Conservation (phyloP, 345 rosid species). For the Capsella bursapastoris region DNA sequence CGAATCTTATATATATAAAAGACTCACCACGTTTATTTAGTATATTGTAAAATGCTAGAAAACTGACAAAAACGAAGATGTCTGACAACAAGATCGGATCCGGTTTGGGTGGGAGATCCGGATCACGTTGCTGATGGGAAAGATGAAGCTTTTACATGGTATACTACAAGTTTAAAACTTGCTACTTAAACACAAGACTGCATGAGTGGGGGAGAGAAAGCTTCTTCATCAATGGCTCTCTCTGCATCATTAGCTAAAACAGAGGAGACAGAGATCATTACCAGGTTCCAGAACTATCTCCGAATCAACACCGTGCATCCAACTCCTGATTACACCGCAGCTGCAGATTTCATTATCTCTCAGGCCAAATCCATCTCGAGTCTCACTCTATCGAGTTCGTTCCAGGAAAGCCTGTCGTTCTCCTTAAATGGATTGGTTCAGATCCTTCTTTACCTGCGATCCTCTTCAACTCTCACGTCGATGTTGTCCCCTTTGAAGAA, state of each 20-base stretch:
- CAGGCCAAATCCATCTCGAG: slow-evolving; percentile 61
- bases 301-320: slow-evolving; percentile 88
- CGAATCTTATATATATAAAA: not conserved
- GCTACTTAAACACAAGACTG: no score
- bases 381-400: slow-evolving; percentile 63
- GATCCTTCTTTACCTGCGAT: slow-evolving; percentile 62
- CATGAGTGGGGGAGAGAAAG: not conserved
- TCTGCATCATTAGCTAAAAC: not conserved
- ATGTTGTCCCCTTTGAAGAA: slow-evolving; percentile 75
- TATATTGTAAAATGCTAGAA: no score
- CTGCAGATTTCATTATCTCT: slow-evolving; percentile 60
- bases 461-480: slow-evolving; percentile 85
- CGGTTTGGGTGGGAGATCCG: slow-evolving; percentile 5
- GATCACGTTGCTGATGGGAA: no score
- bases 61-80: no score
- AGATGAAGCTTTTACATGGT: no score
- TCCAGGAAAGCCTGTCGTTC: slow-evolving; percentile 61
- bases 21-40: not conserved
- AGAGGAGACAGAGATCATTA: slow-evolving; percentile 41
- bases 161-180: no score
- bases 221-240: slow-evolving; percentile 27
- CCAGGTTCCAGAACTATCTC: slow-evolving; percentile 81
- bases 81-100: not conserved
- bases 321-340: slow-evolving; percentile 57
- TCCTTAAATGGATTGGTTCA: slow-evolving; percentile 75